A percentile compares a stretch with the other conserved stretches of the same genome.
These are phyloP conservation scores for Vicia sativa DNA, from an alignment of 306 rosid species.

Conservation along the genomic window DNA sequence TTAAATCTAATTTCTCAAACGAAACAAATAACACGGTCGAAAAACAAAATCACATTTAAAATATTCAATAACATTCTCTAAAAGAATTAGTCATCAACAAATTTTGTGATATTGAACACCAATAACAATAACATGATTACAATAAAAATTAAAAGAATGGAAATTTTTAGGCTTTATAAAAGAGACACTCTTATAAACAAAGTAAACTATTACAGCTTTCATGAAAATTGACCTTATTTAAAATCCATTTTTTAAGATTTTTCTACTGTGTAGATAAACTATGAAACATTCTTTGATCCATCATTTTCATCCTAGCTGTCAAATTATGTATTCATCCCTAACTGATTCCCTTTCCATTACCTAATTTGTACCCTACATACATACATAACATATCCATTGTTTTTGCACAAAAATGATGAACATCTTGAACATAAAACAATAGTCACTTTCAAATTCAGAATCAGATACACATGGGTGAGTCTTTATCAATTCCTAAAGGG, in stretches of 20 bases:
- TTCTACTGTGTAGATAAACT: constrained; percentile 28
- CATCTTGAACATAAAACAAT: constrained; percentile 21
- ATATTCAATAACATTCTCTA: background rate
- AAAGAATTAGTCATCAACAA: background rate
- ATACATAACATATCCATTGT: constrained; percentile 21
- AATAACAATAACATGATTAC: background rate
- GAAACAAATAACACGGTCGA: background rate
- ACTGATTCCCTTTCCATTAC: constrained; percentile 55
- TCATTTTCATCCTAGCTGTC: constrained; percentile 49
- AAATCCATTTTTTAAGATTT: constrained; percentile 24
- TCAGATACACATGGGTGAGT: constrained; percentile 41
- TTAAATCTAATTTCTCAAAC: too few species aligned
- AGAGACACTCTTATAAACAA: constrained; percentile 21
- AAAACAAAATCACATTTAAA: background rate
- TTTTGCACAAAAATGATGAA: constrained; percentile 14
- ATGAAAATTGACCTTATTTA: constrained; percentile 19
- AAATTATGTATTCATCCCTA: constrained; percentile 18
- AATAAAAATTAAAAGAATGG: background rate
- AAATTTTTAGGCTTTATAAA: background rate
- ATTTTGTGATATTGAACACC: background rate
- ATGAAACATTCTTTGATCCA: constrained; percentile 26
- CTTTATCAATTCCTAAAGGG: constrained; percentile 46
- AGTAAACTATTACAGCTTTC: constrained; percentile 6
- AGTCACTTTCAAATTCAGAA: constrained; percentile 51
- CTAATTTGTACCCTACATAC: constrained; percentile 47